Evolutionary conservation across 2,329 filamentous ascomycete genomes (phyloP).

Genomic region (Teratosphaeriaceae sp.): DNA sequence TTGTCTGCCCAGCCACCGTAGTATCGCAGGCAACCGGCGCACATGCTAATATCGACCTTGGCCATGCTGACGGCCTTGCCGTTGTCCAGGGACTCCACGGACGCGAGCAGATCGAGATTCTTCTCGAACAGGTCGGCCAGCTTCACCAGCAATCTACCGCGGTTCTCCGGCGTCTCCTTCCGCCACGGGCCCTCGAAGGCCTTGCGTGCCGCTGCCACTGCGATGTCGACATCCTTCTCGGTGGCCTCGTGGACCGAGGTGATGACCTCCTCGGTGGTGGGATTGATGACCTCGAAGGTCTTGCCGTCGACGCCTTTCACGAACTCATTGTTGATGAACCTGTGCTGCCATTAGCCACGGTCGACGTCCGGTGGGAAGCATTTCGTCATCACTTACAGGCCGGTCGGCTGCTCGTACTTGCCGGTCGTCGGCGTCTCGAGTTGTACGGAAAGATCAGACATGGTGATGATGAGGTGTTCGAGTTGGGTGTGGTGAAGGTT

Average conservation of each 20-base stretch:
- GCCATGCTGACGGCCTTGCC: slow-evolving; percentile 75
- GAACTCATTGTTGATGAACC: slow-evolving; percentile 92
- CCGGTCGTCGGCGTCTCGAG: slow-evolving; percentile 63
- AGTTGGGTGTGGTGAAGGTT: slow-evolving; percentile 16
- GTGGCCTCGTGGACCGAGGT: slow-evolving; percentile 75
- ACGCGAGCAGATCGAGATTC: slow-evolving; percentile 67
- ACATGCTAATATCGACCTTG: slow-evolving; percentile 64
- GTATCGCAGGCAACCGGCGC: slow-evolving; percentile 69
- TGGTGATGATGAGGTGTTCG: slow-evolving; percentile 15
- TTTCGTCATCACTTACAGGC: slow-evolving; percentile 49
- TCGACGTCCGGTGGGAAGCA: too few species aligned
- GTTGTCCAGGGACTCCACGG: slow-evolving; percentile 83
- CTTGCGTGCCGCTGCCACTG: slow-evolving; percentile 77
- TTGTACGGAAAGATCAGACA: slow-evolving; percentile 48
- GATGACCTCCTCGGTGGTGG: slow-evolving; percentile 76
- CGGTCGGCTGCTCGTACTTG: slow-evolving; percentile 49
- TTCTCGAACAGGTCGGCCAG: slow-evolving; percentile 76
- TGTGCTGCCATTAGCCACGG: too few species aligned
- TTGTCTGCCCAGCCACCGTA: slow-evolving; percentile 91
- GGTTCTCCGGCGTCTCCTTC: slow-evolving; percentile 63
- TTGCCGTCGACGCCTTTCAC: slow-evolving; percentile 76
- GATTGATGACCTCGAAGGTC: slow-evolving; percentile 91
- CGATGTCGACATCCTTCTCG: slow-evolving; percentile 76
- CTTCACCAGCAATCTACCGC: slow-evolving; percentile 64
- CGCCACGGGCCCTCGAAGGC: slow-evolving; percentile 69